Percentiles rank a stretch among this genome's conserved stretches.
phyloP scores from a whole-genome alignment of 2,329 filamentous ascomycete species.

The Calonectria fujianensis region DNA sequence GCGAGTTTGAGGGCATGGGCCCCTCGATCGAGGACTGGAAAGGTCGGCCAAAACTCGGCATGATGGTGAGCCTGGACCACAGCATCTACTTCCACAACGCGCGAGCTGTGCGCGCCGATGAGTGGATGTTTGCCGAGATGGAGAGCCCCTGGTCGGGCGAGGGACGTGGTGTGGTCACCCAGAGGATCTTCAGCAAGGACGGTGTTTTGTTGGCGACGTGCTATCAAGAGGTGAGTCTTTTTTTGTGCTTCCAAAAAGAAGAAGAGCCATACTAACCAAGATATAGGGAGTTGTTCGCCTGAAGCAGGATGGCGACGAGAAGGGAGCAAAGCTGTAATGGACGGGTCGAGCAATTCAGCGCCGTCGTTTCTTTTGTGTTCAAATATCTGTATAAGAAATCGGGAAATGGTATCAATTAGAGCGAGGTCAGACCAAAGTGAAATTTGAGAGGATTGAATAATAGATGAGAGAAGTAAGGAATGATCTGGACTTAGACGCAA shows the following conservation, averaged over 20 bases:
- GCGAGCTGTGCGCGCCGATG: slow-evolving; percentile 74
- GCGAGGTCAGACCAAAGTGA: neutral
- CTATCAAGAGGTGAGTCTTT: slow-evolving; percentile 80
- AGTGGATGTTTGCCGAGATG: slow-evolving; percentile 89
- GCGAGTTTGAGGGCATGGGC: slow-evolving; percentile 65
- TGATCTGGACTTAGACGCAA: neutral
- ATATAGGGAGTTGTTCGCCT: slow-evolving; percentile 71
- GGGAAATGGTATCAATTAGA: slow-evolving; percentile 2
- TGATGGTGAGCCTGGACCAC: slow-evolving; percentile 90
- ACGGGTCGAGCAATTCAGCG: neutral
- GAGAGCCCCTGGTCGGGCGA: slow-evolving; percentile 87
- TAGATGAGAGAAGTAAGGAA: neutral
- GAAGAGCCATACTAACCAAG: slow-evolving; percentile 46
- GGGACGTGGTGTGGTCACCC: slow-evolving; percentile 84
- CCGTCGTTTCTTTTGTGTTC: neutral
- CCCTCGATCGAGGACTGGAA: slow-evolving; percentile 67
- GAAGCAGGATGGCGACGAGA: slow-evolving; percentile 63
- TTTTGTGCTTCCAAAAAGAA: neutral
- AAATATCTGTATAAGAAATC: neutral
- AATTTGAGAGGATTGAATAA: neutral
- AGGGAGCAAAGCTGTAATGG: slow-evolving; percentile 58
- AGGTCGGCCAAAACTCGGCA: slow-evolving; percentile 79
- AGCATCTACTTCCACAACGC: slow-evolving; percentile 82
- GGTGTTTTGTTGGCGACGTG: slow-evolving; percentile 86
- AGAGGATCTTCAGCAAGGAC: slow-evolving; percentile 82